Evolutionary conservation across 2,329 filamentous ascomycete species (phyloP).

Genomic region (Neoascochyta sp.): DNA sequence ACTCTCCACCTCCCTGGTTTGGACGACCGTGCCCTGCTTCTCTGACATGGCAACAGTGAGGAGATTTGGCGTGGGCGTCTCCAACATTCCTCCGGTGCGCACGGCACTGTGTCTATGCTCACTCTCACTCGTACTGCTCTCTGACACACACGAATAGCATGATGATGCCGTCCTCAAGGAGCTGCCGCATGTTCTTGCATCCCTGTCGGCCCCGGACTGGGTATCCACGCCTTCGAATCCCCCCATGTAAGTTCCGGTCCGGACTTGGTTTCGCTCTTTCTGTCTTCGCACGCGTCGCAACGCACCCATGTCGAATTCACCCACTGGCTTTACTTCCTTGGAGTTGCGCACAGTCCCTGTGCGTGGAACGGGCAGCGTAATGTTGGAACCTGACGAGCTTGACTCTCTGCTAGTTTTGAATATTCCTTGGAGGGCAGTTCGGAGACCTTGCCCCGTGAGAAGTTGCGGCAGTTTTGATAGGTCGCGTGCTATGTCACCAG

Average conservation of each 20-base stretch:
- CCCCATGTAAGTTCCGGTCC: constrained; percentile 12
- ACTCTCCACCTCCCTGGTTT: constrained; percentile 1
- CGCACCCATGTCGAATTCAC: constrained; percentile 26
- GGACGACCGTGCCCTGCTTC: constrained; percentile 3
- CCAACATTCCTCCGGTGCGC: constrained; percentile 55
- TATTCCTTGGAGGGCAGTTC: constrained; percentile 25
- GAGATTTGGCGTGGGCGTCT: constrained; percentile 43
- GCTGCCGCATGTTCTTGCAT: constrained; percentile 2
- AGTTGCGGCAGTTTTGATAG: constrained; percentile 13
- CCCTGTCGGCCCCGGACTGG: background rate
- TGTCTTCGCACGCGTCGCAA: constrained; percentile 24
- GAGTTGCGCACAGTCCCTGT: constrained; percentile 23
- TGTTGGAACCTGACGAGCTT: constrained; percentile 32
- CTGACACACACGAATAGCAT: constrained; percentile 20
- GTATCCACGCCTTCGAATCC: constrained; percentile 14
- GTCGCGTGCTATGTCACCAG: constrained; percentile 17
- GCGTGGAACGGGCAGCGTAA: constrained; percentile 29
- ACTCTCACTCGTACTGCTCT: constrained; percentile 46
- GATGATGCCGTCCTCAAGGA: constrained; percentile 18
- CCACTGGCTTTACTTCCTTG: constrained; percentile 4
- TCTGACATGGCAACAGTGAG: constrained; percentile 4
- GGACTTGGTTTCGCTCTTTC: constrained; percentile 23
- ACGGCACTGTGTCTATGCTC: constrained; percentile 54
- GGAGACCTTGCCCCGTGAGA: constrained; percentile 25
- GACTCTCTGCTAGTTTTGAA: constrained; percentile 28